phyloP scores from a whole-genome alignment of 371 early-diverging fungal genomes.

The Coemansia sp. region DNA sequence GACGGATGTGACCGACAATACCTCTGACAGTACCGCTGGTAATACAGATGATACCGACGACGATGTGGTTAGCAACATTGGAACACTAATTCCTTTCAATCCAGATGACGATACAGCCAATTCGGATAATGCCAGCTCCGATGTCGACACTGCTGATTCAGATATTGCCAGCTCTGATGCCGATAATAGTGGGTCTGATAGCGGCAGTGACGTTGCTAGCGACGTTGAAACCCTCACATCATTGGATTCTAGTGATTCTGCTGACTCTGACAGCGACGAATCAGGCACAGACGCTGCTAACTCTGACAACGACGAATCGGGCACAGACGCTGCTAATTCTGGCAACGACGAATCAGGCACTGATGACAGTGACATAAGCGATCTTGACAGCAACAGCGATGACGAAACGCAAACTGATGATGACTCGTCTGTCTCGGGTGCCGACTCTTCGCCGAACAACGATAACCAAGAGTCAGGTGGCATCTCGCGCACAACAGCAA shows the following conservation, averaged over 20 bases:
- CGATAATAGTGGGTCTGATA: neutral
- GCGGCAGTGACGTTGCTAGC: neutral
- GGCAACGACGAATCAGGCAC: neutral
- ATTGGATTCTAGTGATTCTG: neutral
- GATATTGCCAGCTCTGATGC: neutral
- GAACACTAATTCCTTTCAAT: neutral
- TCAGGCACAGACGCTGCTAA: neutral
- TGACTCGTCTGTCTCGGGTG: neutral
- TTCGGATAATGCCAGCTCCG: neutral
- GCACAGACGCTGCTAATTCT: neutral
- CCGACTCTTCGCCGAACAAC: conserved; percentile 7
- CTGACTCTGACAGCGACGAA: neutral
- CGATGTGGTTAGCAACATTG: neutral
- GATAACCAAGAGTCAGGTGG: conserved; percentile 8
- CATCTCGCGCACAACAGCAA: conserved; percentile 25
- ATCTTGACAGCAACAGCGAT: neutral
- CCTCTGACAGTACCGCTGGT: too few species aligned
- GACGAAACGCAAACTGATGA: neutral
- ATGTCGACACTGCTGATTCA: neutral
- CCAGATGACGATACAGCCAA: neutral
- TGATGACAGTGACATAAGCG: neutral
- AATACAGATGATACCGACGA: neutral
- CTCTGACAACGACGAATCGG: neutral
- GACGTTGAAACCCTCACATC: neutral
- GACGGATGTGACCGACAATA: neutral